phyloP scores from a whole-genome alignment of 306 rosid genomes.

The Senna siamea region DNA sequence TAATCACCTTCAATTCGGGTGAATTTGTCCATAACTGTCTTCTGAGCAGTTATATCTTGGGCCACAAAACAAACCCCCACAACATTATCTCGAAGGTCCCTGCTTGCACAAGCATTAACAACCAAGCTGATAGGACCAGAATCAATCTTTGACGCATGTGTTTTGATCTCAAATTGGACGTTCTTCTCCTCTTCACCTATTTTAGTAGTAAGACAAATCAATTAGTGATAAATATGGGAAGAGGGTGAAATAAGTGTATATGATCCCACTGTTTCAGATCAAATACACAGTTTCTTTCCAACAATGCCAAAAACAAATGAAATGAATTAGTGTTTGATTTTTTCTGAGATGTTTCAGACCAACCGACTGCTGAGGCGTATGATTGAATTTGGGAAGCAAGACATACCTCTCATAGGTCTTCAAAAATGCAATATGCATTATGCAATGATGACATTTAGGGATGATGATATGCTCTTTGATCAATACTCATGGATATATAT shows the following conservation, averaged over 20 bases:
- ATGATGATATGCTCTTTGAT: slow-evolving; percentile 16
- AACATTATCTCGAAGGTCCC: slow-evolving; percentile 77
- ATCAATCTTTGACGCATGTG: slow-evolving; percentile 66
- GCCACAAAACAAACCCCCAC: slow-evolving; percentile 98
- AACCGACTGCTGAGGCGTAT: background rate
- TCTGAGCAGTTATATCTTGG: slow-evolving; percentile 95
- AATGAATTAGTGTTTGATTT: background rate
- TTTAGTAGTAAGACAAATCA: slow-evolving; percentile 41
- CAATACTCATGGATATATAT: slow-evolving; percentile 3
- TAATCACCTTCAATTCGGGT: slow-evolving; percentile 97
- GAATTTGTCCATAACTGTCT: slow-evolving; percentile 95
- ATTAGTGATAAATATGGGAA: background rate
- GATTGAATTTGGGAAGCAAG: slow-evolving; percentile 13
- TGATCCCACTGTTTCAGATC: background rate
- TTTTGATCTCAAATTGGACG: slow-evolving; percentile 89
- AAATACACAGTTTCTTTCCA: background rate
- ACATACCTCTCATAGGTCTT: slow-evolving; percentile 11
- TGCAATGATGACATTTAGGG: slow-evolving; percentile 7
- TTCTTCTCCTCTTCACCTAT: slow-evolving; percentile 93
- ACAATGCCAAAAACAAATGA: background rate
- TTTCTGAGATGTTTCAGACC: slow-evolving; percentile 17
- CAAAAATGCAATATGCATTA: slow-evolving; percentile 12
- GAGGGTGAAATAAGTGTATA: background rate
- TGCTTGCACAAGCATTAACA: slow-evolving; percentile 95
- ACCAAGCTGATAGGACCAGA: slow-evolving; percentile 80